These are phyloP conservation scores for Xylaria grammica DNA, from an alignment of 495 filamentous ascomycete genomes.

Conservation along the genomic window DNA sequence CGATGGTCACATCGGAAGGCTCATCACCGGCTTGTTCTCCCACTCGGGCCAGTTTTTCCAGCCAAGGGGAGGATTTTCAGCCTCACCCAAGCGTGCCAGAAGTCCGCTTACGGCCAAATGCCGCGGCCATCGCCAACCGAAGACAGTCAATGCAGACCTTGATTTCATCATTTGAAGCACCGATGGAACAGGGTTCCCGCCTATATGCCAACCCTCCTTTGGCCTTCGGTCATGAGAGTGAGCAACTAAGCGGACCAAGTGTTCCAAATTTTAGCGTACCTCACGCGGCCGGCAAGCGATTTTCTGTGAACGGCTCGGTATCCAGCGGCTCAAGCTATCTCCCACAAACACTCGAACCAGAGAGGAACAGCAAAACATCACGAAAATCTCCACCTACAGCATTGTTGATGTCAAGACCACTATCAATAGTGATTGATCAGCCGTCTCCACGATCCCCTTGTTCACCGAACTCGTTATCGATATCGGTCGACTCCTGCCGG, in stretches of 20 bases:
- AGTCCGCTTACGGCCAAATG: slow-evolving; percentile 55
- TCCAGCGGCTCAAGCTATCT: slow-evolving; percentile 11
- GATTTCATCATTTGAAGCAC: slow-evolving; percentile 47
- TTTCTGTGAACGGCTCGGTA: slow-evolving; percentile 38
- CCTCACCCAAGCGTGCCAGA: slow-evolving; percentile 35
- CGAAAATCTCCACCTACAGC: slow-evolving; percentile 50
- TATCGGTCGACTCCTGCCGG: slow-evolving; percentile 17
- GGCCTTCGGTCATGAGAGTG: slow-evolving; percentile 24
- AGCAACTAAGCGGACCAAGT: slow-evolving; percentile 34
- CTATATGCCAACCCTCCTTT: slow-evolving; percentile 9
- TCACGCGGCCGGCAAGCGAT: slow-evolving; percentile 48
- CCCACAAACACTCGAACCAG: slow-evolving; percentile 23
- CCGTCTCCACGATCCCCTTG: slow-evolving; percentile 44
- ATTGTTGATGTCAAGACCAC: slow-evolving; percentile 47
- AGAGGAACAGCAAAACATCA: slow-evolving; percentile 27
- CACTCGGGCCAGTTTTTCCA: slow-evolving; percentile 50
- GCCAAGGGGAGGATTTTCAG: slow-evolving; percentile 41
- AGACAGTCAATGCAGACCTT: slow-evolving; percentile 59
- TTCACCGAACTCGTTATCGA: slow-evolving; percentile 19
- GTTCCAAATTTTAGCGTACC: slow-evolving; percentile 56
- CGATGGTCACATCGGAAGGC: slow-evolving; percentile 57
- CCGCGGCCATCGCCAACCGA: slow-evolving; percentile 55
- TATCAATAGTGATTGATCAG: slow-evolving; percentile 56
- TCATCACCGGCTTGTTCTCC: slow-evolving; percentile 60
- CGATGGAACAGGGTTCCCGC: slow-evolving; percentile 29